These are phyloP conservation scores for Climacium dendroides DNA, from an alignment of 225 moss, liverwort and hornwort genomes.

Conservation along the genomic window DNA sequence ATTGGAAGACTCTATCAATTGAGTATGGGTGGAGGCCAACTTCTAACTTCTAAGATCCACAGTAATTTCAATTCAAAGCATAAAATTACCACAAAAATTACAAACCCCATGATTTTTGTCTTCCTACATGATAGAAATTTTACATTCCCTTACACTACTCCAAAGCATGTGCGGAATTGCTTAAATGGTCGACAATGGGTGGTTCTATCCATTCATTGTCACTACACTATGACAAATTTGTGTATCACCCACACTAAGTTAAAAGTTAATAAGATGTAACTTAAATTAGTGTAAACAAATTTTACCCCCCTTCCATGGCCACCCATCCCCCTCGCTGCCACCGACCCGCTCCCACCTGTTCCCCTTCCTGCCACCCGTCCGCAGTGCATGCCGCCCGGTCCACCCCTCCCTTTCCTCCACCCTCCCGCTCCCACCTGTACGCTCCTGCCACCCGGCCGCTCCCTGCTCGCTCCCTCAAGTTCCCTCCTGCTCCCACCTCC, in stretches of 20 bases:
- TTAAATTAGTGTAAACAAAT: not conserved
- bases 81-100: too few species aligned
- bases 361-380: not conserved
- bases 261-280: too few species aligned
- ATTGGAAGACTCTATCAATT: too few species aligned
- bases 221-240: not conserved
- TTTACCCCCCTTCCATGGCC: not conserved
- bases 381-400: not conserved
- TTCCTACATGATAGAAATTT: too few species aligned
- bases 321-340: not conserved
- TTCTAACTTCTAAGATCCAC: too few species aligned
- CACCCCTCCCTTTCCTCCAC: not conserved
- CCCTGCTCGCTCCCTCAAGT: not conserved
- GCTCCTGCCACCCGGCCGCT: not conserved
- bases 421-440: not conserved
- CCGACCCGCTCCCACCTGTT: not conserved
- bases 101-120: too few species aligned
- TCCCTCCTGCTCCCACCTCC: not conserved
- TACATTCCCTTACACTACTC: too few species aligned
- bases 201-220: fast-evolving
- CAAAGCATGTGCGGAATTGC: too few species aligned
- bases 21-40: too few species aligned
- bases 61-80: too few species aligned
- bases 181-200: too few species aligned
- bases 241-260: not conserved